Evolutionary conservation across 78 protist genomes (phyloP).

Genomic region (Dictyostelium intermedium): DNA sequence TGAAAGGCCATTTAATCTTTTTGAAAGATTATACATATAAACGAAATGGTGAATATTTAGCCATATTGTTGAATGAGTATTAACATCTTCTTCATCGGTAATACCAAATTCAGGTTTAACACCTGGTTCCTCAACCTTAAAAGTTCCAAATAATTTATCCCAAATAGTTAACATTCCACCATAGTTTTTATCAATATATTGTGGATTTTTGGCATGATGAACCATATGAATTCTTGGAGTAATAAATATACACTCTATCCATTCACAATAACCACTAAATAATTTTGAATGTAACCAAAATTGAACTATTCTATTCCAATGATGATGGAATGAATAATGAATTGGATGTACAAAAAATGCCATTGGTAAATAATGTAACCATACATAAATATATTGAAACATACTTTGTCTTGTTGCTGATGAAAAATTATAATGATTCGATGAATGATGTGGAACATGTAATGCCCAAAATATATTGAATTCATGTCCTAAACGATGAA

Average conservation of each 20-base stretch:
- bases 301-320: slow-evolving; percentile 31
- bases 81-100: neutral
- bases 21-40: slow-evolving; percentile 33
- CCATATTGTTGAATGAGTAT: neutral
- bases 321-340: slow-evolving; percentile 34
- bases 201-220: neutral
- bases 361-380: slow-evolving; percentile 43
- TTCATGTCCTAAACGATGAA: slow-evolving; percentile 26
- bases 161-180: slow-evolving; percentile 22
- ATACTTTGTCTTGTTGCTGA: slow-evolving; percentile 21
- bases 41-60: slow-evolving; percentile 21
- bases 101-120: neutral
- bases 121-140: neutral
- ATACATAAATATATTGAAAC: slow-evolving; percentile 9
- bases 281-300: neutral
- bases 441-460: slow-evolving; percentile 30
- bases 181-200: slow-evolving; percentile 39
- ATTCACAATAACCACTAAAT: neutral
- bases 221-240: neutral
- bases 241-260: neutral
- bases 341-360: slow-evolving; percentile 17
- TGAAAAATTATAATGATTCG: slow-evolving; percentile 11
- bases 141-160: slow-evolving; percentile 34
- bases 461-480: slow-evolving; percentile 17
- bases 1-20: slow-evolving; percentile 4